phyloP scores from a whole-genome alignment of 371 early-diverging fungal genomes.

The Saksenaea vasiformis region DNA sequence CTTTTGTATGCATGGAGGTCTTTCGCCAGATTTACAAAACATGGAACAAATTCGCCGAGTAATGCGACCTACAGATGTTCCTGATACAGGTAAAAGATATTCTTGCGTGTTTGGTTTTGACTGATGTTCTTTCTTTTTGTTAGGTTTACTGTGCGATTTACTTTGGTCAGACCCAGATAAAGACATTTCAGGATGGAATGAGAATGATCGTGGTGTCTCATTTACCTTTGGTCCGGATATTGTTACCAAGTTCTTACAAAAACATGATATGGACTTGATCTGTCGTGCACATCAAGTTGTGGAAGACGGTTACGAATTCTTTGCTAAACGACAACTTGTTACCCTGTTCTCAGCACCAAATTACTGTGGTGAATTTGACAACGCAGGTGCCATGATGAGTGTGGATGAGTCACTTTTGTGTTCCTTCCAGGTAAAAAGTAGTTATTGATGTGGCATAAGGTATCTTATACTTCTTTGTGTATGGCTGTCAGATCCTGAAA shows the following conservation, averaged over 20 bases:
- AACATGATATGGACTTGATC: slow-evolving; percentile 90
- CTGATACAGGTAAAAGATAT: slow-evolving; percentile 74
- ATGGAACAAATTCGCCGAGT: slow-evolving; percentile 92
- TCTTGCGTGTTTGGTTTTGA: slow-evolving; percentile 20
- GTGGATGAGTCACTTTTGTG: slow-evolving; percentile 95
- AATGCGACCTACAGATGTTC: slow-evolving; percentile 93
- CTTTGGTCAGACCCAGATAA: slow-evolving; percentile 97
- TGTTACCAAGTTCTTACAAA: slow-evolving; percentile 86
- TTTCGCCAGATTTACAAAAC: slow-evolving; percentile 85
- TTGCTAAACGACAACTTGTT: slow-evolving; percentile 90
- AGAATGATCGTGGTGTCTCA: slow-evolving; percentile 90
- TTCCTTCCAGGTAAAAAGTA: slow-evolving; percentile 68
- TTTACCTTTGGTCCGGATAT: slow-evolving; percentile 90
- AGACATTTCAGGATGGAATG: slow-evolving; percentile 86
- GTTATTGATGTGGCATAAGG: neutral
- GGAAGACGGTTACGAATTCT: slow-evolving; percentile 96
- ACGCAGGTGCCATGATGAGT: slow-evolving; percentile 98
- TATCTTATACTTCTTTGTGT: slow-evolving; percentile 3
- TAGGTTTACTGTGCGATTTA: slow-evolving; percentile 89
- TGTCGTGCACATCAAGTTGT: slow-evolving; percentile 97
- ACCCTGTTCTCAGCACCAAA: slow-evolving; percentile 96
- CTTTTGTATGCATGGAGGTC: slow-evolving; percentile 97
- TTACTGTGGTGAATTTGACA: slow-evolving; percentile 96
- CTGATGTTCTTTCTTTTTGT: neutral
- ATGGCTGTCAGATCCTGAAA: slow-evolving; percentile 64